phyloP scores from a whole-genome alignment of 306 rosid species.

The Arachis stenosperma region DNA sequence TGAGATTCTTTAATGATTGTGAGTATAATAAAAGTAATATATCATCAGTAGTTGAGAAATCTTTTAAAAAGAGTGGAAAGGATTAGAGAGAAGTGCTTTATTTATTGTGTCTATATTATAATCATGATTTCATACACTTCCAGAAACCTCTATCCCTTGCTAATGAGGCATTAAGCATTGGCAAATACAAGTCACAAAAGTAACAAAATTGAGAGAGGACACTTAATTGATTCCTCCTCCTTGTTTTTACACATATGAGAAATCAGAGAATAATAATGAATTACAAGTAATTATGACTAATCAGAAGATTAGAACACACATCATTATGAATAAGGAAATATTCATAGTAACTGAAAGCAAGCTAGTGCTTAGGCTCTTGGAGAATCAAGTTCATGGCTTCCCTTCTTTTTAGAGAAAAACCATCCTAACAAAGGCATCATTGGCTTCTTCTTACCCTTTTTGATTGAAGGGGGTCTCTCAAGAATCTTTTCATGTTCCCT shows the following conservation, averaged over 20 bases:
- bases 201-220: slow-evolving; percentile 30
- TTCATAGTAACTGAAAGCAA: slow-evolving; percentile 11
- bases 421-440: slow-evolving; percentile 65
- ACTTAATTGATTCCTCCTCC: slow-evolving; percentile 16
- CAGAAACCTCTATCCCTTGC: slow-evolving; percentile 9
- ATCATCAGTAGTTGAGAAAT: no score
- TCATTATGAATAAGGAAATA: slow-evolving; percentile 22
- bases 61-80: not conserved
- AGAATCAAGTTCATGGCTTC: slow-evolving; percentile 41
- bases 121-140: not conserved
- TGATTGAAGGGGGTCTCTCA: slow-evolving; percentile 47
- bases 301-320: slow-evolving; percentile 12
- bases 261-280: not conserved
- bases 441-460: slow-evolving; percentile 64
- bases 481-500: slow-evolving; percentile 39
- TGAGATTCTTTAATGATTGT: no score
- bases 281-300: not conserved
- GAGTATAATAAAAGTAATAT: no score
- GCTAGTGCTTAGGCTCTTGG: slow-evolving; percentile 38
- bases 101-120: not conserved
- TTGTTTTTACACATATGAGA: not conserved
- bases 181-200: slow-evolving; percentile 21
- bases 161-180: slow-evolving; percentile 3
- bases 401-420: slow-evolving; percentile 67
- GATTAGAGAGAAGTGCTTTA: slow-evolving; percentile 4